A percentile compares a stretch with the other conserved stretches of the same genome.
These are phyloP conservation scores for Anastatica hierochuntica DNA, from an alignment of 345 rosid genomes.

Conservation along the genomic window DNA sequence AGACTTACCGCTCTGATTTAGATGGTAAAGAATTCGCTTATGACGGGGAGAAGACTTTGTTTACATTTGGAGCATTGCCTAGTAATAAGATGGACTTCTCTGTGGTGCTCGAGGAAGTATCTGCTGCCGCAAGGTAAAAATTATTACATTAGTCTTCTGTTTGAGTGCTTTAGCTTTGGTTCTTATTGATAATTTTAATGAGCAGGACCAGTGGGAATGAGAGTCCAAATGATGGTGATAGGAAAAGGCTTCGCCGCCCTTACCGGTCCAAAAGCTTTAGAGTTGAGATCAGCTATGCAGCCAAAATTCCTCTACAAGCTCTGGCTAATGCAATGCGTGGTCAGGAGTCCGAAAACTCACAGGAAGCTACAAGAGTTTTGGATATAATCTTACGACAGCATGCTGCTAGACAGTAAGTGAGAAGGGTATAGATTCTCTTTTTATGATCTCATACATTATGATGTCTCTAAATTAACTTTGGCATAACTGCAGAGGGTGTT, in stretches of 20 bases:
- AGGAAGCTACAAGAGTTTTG: conserved; percentile 71
- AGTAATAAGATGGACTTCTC: conserved; percentile 64
- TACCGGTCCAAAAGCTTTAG: conserved; percentile 45
- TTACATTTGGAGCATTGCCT: conserved; percentile 70
- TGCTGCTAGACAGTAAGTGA: conserved; percentile 75
- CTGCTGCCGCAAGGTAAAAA: conserved; percentile 45
- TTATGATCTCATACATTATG: not conserved
- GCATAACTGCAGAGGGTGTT: conserved; percentile 22
- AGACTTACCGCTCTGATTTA: conserved; percentile 54
- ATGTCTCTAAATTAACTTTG: not conserved
- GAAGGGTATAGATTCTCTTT: not conserved
- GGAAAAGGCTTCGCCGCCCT: conserved; percentile 59
- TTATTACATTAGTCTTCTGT: not conserved
- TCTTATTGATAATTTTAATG: not conserved
- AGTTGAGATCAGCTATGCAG: conserved; percentile 69
- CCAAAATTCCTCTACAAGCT: conserved; percentile 75
- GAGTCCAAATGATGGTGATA: conserved; percentile 33
- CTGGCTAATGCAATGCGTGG: conserved; percentile 77
- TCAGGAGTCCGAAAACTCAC: conserved; percentile 68
- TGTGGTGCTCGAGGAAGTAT: conserved; percentile 26
- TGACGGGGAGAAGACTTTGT: conserved; percentile 87
- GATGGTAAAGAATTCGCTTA: conserved; percentile 79
- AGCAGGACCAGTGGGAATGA: conserved; percentile 40
- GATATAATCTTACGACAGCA: conserved; percentile 79
- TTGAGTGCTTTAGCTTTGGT: not conserved